These are phyloP conservation scores for Grosmannia serpens DNA, from an alignment of 2,329 filamentous ascomycete species.

Conservation along the genomic window DNA sequence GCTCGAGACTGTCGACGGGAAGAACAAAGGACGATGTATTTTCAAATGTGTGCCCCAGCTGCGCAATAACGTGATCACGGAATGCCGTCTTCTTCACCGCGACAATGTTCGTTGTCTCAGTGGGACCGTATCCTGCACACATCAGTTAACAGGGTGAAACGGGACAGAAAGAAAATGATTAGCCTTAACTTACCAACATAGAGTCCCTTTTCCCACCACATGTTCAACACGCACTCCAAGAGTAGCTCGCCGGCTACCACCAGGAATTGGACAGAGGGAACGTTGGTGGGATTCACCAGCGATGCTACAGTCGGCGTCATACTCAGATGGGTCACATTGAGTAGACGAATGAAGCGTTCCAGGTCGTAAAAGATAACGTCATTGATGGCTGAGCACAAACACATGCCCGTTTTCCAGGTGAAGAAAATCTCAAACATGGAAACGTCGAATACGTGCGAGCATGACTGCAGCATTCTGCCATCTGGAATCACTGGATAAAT, in stretches of 20 bases:
- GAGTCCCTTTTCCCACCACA: conserved; percentile 54
- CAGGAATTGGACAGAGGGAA: conserved; percentile 62
- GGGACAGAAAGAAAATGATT: not conserved
- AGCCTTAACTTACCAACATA: conserved; percentile 43
- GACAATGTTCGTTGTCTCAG: conserved; percentile 82
- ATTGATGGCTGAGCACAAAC: conserved; percentile 63
- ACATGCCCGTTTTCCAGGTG: conserved; percentile 67
- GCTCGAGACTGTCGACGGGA: conserved; percentile 27
- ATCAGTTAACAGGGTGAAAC: not conserved
- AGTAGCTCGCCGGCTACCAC: conserved; percentile 75
- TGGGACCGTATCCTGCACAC: conserved; percentile 55
- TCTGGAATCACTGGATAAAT: conserved; percentile 47
- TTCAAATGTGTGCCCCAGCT: conserved; percentile 61
- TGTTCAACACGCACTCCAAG: conserved; percentile 55
- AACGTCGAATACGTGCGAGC: conserved; percentile 76
- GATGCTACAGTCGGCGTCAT: conserved; percentile 78
- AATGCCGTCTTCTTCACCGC: conserved; percentile 54
- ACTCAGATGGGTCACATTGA: conserved; percentile 68
- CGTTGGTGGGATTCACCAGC: conserved; percentile 54
- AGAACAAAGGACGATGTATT: conserved; percentile 69
- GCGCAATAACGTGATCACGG: conserved; percentile 50
- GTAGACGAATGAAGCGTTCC: conserved; percentile 49
- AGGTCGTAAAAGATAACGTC: conserved; percentile 64
- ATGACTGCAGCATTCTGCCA: conserved; percentile 66
- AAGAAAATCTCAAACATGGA: conserved; percentile 90